Conservation (phyloP, 441 rosid genomes). For the Euphorbia neoarborescens region DNA sequence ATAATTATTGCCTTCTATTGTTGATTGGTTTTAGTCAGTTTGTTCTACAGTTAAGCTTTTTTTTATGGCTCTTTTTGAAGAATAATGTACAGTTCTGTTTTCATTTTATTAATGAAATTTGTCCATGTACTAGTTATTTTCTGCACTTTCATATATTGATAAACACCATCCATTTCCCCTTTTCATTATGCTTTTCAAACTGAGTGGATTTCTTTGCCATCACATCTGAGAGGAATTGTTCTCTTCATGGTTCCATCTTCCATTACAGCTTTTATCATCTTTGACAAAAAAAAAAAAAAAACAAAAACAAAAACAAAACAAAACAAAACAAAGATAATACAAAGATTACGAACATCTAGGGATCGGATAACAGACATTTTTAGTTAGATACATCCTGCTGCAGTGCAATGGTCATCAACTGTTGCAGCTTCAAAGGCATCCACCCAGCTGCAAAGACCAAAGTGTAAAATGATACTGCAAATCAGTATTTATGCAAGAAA, state of each 20-base stretch:
- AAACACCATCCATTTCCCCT: too few relatives aligned
- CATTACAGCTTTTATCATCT: neutral
- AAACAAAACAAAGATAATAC: too few relatives aligned
- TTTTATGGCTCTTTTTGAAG: slow-evolving; percentile 13
- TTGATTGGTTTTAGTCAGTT: slow-evolving; percentile 18
- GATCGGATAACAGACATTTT: neutral
- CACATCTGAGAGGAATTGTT: too few relatives aligned
- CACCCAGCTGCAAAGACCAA: slow-evolving; percentile 45
- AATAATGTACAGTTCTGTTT: slow-evolving; percentile 43
- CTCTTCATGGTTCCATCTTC: neutral
- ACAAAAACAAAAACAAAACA: too few relatives aligned
- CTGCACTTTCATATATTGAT: too few relatives aligned
- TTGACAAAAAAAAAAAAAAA: neutral
- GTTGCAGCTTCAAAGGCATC: slow-evolving; percentile 27
- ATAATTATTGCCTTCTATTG: slow-evolving; percentile 1
- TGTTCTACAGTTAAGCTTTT: slow-evolving; percentile 9
- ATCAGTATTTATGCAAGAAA: neutral
- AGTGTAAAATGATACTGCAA: neutral
- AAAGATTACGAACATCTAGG: neutral
- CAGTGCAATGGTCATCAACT: neutral
- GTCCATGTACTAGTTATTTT: neutral
- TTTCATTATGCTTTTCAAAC: too few relatives aligned
- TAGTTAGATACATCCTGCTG: neutral
- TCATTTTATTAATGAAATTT: slow-evolving; percentile 6
- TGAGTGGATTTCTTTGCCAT: too few relatives aligned